These are phyloP conservation scores for Pogostemon cablin DNA, from an alignment of 257 asterid species.

Conservation along the genomic window DNA sequence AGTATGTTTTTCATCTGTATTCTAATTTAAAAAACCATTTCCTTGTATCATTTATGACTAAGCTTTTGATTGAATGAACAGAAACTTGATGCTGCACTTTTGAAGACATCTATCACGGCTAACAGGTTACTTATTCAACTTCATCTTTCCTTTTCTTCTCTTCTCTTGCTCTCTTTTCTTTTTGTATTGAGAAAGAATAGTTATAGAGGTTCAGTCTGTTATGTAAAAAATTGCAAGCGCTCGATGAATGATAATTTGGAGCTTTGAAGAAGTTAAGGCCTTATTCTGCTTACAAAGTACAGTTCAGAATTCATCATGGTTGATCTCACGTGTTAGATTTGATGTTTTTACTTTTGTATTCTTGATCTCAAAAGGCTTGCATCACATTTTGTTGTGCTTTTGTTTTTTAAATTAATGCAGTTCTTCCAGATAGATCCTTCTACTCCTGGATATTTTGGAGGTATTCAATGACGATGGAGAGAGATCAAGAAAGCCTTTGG, in stretches of 20 bases:
- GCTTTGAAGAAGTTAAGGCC: conserved; percentile 23
- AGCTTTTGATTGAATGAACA: conserved; percentile 5
- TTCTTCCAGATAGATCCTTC: neutral
- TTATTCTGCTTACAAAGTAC: neutral
- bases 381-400: conserved; percentile 8
- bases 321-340: conserved; percentile 35
- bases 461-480: neutral
- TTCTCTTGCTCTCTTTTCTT: neutral
- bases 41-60: neutral
- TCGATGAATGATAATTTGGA: conserved; percentile 21
- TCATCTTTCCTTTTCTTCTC: neutral
- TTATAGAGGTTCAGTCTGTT: conserved; percentile 19
- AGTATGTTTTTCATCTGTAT: conserved; percentile 32
- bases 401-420: neutral
- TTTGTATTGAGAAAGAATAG: neutral
- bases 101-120: conserved; percentile 27
- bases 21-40: conserved; percentile 6
- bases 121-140: conserved; percentile 18
- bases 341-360: conserved; percentile 7
- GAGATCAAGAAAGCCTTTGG: neutral
- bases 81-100: conserved; percentile 33
- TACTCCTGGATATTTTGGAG: neutral
- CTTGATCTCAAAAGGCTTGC: neutral
- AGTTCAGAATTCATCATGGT: conserved; percentile 37
- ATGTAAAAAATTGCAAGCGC: neutral